Evolutionary conservation across 2,329 filamentous ascomycete species (phyloP).

Genomic region (Penicillium sp.): DNA sequence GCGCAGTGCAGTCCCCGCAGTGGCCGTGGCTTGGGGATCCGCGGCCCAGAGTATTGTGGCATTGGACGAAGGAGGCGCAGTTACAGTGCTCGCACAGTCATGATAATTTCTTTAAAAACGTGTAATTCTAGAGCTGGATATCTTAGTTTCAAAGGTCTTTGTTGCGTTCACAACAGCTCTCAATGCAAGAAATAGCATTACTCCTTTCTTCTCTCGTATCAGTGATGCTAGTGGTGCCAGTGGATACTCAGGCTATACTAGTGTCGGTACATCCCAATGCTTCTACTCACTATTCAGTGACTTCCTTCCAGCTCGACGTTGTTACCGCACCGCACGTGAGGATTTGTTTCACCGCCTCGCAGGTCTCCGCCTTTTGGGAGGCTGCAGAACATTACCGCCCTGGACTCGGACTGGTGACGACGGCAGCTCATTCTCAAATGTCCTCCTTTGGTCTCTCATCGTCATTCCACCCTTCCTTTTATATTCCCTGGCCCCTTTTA

Average conservation of each 20-base stretch:
- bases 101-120: constrained; percentile 34
- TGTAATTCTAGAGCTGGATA: constrained; percentile 31
- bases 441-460: background rate
- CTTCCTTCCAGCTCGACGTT: no score
- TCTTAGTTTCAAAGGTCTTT: constrained; percentile 14
- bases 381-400: constrained; percentile 19
- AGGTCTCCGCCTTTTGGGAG: constrained; percentile 5
- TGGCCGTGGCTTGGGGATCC: constrained; percentile 76
- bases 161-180: constrained; percentile 21
- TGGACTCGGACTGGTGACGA: constrained; percentile 15
- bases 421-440: background rate
- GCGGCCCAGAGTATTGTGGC: constrained; percentile 75
- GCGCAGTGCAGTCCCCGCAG: constrained; percentile 72
- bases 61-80: constrained; percentile 73
- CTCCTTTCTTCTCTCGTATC: background rate
- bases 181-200: constrained; percentile 15
- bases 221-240: no score
- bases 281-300: no score
- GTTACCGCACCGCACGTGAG: no score
- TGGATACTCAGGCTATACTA: background rate
- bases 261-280: no score
- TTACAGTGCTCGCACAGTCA: constrained; percentile 70
- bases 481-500: background rate
- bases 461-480: background rate
- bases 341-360: no score